Evolutionary conservation across 495 filamentous ascomycete genomes (phyloP).

Genomic region (Penicillium coffeae): DNA sequence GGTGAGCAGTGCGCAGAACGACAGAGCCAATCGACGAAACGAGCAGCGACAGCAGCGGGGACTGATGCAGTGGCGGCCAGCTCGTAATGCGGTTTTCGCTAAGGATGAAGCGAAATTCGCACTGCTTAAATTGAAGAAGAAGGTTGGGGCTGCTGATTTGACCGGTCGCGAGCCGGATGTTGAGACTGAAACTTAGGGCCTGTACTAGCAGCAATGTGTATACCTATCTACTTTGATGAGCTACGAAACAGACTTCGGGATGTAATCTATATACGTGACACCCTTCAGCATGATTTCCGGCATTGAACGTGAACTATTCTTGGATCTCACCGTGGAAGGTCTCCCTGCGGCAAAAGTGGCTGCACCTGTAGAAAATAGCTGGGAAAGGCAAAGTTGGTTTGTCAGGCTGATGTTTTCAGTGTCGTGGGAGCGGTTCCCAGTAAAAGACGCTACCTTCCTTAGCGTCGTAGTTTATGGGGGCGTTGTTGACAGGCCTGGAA

Average conservation of each 20-base stretch:
- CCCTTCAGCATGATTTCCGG: too few species aligned
- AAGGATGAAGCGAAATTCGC: conserved; percentile 50
- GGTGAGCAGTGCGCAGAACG: conserved; percentile 15
- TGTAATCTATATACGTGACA: background rate
- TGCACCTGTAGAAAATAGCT: too few species aligned
- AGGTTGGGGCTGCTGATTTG: conserved; percentile 42
- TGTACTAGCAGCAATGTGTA: background rate
- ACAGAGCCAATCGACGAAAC: conserved; percentile 40
- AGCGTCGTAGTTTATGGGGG: too few species aligned
- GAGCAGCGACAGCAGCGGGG: conserved; percentile 51
- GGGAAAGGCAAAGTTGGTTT: too few species aligned
- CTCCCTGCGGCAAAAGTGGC: too few species aligned
- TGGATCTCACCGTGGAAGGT: background rate
- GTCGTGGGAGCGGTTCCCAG: too few species aligned
- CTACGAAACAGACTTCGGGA: background rate
- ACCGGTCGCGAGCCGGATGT: conserved; percentile 49
- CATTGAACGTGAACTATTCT: background rate
- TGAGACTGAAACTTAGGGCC: conserved; percentile 47
- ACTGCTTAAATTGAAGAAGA: conserved; percentile 43
- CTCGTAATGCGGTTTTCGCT: conserved; percentile 48
- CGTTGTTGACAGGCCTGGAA: too few species aligned
- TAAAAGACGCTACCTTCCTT: too few species aligned
- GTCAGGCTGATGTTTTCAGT: too few species aligned
- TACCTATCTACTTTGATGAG: background rate
- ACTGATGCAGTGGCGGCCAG: conserved; percentile 55